Percentiles rank a stretch among this genome's conserved stretches.
Conservation (phyloP, 2,329 filamentous ascomycete genomes). For the Colletotrichum lindemuthianum region DNA sequence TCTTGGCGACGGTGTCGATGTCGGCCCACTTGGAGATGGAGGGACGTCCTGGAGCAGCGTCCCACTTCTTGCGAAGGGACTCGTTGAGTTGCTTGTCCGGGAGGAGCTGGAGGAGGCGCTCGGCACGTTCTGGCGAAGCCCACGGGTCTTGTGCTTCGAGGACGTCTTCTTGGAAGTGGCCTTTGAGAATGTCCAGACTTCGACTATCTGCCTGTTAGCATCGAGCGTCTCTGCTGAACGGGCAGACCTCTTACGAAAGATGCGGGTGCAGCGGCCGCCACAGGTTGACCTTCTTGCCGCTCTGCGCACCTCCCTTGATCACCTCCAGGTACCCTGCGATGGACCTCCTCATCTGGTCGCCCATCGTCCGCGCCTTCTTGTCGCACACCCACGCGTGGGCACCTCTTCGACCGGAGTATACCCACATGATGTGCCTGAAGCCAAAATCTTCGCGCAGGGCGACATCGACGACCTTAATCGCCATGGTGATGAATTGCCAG, state of each 20-base stretch:
- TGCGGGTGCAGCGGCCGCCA: conserved; percentile 91
- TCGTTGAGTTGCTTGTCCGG: conserved; percentile 83
- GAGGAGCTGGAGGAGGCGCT: conserved; percentile 84
- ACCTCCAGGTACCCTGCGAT: conserved; percentile 92
- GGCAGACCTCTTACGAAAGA: conserved; percentile 65
- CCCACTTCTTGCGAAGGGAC: conserved; percentile 90
- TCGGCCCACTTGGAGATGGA: conserved; percentile 92
- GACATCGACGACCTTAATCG: conserved; percentile 90
- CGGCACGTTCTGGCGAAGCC: conserved; percentile 73
- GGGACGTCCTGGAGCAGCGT: conserved; percentile 78
- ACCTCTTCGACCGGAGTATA: conserved; percentile 96
- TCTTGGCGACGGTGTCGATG: conserved; percentile 86
- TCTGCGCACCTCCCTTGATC: conserved; percentile 85
- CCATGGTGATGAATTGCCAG: conserved; percentile 98
- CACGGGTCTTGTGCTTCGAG: conserved; percentile 90
- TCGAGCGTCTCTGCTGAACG: not conserved
- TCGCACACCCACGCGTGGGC: conserved; percentile 99
- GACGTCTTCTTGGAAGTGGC: conserved; percentile 85
- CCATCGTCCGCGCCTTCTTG: conserved; percentile 82
- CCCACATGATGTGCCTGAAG: conserved; percentile 97
- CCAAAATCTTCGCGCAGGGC: conserved; percentile 94
- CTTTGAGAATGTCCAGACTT: conserved; percentile 84
- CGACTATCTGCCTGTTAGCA: conserved; percentile 60
- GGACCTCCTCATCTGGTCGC: conserved; percentile 85
- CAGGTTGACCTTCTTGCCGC: conserved; percentile 86